Evolutionary conservation across 140 eudicot species (phyloP), one percentile per base, ranked within the genome.

Genomic region (Artemisia princeps): DNA sequence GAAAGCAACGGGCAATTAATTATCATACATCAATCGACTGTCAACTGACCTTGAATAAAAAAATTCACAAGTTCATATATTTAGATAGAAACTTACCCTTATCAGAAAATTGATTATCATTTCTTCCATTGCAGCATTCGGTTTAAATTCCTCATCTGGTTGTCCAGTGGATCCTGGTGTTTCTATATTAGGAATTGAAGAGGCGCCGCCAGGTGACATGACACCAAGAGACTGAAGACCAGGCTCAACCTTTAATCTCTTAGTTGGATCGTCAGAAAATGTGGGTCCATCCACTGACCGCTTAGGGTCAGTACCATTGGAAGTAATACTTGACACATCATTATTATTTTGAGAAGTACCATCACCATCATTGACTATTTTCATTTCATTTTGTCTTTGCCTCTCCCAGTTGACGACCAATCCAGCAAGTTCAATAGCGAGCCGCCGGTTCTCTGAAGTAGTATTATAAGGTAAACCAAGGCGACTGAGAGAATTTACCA

Each of bases 51-150:
- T 54, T 63, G 7, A 24, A 51, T 19, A 52, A 17, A 17, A 17
- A 17, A 51, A 19, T 8, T 6, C 56, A 50, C 19, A 48, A 19
- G 49, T 76, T 59, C 22, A 67, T 10, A 62, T 49, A 61, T 6
- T 4, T 66, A 54, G 68, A 69, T 20, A 44, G 57, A 46, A 28
- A 62, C 87, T 69, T 80, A 94, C 99, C 69, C 99, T 77, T 57
- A 94, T 94, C 28, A 94, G 86, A 82, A 94, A 94, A 80, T 94
- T 94, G 75, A 94, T 94, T 24, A 94, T 94, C 99, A 94, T 94
- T 82, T 94, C 99, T 72, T 94, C 99, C 99, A 94, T 94, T 2
- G 99, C 99, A 60, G 99, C 96, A 84, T 94, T 94, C 8, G 99
- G 99, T 74, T 89, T 94, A 72, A 86, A 94, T 70, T 94, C 99